These are phyloP conservation scores for Ceratobasidium sp. DNA, from an alignment of 1,284 basidiomycete genomes.

Conservation along the genomic window DNA sequence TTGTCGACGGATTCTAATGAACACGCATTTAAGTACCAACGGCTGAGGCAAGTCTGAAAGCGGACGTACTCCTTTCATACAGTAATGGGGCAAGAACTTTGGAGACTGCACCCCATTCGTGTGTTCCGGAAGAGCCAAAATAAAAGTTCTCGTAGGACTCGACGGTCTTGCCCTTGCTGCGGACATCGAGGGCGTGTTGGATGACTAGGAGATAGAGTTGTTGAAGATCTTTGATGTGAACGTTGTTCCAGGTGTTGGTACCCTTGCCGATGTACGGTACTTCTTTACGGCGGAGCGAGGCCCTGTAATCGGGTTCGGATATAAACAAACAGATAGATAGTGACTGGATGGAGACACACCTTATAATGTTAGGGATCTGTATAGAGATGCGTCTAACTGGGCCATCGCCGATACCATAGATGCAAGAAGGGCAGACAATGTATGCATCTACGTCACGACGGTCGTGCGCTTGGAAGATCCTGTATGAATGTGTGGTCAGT, in stretches of 20 bases:
- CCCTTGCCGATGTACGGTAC: constrained; percentile 54
- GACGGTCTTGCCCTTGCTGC: not conserved
- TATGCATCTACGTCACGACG: constrained; percentile 52
- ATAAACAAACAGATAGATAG: not conserved
- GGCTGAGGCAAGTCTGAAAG: too few relatives aligned
- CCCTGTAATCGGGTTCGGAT: constrained; percentile 47
- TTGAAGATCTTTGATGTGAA: constrained; percentile 48
- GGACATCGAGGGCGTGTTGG: constrained; percentile 43
- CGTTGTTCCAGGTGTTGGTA: constrained; percentile 49
- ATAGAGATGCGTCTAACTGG: constrained; percentile 44
- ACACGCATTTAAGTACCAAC: not conserved
- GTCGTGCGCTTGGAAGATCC: constrained; percentile 53
- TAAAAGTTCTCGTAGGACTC: constrained; percentile 43
- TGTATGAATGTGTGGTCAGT: constrained; percentile 48
- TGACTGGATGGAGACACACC: not conserved
- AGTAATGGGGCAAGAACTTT: constrained; percentile 35
- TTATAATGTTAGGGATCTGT: constrained; percentile 48
- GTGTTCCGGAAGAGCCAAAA: constrained; percentile 38
- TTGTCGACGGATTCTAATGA: not conserved
- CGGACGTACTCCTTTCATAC: constrained; percentile 25
- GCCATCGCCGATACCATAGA: constrained; percentile 54
- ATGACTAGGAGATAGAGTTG: constrained; percentile 48
- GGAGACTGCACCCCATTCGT: constrained; percentile 37
- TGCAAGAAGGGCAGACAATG: constrained; percentile 55
- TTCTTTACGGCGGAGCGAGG: constrained; percentile 51